These are phyloP conservation scores for Cucumis cinereus DNA, from an alignment of 306 rosid species.

Conservation along the genomic window DNA sequence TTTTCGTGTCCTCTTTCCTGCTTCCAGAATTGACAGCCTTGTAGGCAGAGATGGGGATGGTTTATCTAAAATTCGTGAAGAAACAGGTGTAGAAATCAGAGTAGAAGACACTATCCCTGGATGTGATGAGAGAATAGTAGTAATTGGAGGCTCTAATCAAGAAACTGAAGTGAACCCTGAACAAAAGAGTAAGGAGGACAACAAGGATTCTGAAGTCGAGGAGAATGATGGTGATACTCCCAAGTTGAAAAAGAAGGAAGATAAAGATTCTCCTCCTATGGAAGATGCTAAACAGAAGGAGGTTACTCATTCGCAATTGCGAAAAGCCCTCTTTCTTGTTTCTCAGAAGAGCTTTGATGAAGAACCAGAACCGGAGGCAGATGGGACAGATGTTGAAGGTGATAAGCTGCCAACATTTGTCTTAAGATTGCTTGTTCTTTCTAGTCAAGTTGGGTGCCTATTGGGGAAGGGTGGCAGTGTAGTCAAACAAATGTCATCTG, in stretches of 20 bases:
- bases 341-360: conserved; percentile 57
- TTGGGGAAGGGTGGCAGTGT: conserved; percentile 90
- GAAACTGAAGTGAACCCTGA: conserved; percentile 34
- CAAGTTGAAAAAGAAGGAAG: conserved; percentile 16
- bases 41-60: conserved; percentile 53
- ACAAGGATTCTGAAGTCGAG: conserved; percentile 23
- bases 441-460: conserved; percentile 79
- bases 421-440: conserved; percentile 59
- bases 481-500: conserved; percentile 69
- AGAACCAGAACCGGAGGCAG: conserved; percentile 24
- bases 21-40: conserved; percentile 36
- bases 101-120: conserved; percentile 62
- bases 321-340: conserved; percentile 51
- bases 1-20: conserved; percentile 58
- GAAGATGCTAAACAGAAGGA: conserved; percentile 29
- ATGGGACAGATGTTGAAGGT: conserved; percentile 33
- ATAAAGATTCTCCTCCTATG: conserved; percentile 20
- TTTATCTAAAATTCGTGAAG: conserved; percentile 47
- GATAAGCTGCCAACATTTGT: conserved; percentile 23
- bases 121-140: conserved; percentile 64
- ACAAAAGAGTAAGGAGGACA: conserved; percentile 26
- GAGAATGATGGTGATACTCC: conserved; percentile 14
- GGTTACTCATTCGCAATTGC: conserved; percentile 30
- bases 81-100: conserved; percentile 47
- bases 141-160: conserved; percentile 34